Percentiles rank a stretch among this genome's conserved stretches.
phyloP scores from a whole-genome alignment of 1,284 basidiomycete species.

The Sutorius eximius region DNA sequence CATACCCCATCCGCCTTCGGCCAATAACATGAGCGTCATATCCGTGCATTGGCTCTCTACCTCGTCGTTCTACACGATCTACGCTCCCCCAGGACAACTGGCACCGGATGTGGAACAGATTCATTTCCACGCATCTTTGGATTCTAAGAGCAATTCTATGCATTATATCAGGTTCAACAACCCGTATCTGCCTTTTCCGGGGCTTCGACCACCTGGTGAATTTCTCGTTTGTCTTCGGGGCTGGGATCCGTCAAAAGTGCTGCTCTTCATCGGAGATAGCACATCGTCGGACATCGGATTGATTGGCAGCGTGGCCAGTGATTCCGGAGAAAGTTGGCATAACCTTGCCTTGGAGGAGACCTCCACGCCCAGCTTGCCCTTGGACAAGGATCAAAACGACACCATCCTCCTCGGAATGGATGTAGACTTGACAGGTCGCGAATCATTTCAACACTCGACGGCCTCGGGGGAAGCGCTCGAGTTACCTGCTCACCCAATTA shows the following conservation, averaged over 20 bases:
- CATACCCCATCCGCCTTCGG: slow-evolving; percentile 54
- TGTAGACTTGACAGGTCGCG: slow-evolving; percentile 63
- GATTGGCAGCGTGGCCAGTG: slow-evolving; percentile 50
- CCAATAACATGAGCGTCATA: slow-evolving; percentile 50
- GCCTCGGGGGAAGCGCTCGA: slow-evolving; percentile 48
- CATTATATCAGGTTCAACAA: slow-evolving; percentile 50
- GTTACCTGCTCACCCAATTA: slow-evolving; percentile 62
- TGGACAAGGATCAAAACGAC: slow-evolving; percentile 71
- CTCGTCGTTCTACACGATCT: slow-evolving; percentile 68
- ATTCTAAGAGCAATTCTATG: slow-evolving; percentile 54
- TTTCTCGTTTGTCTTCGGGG: slow-evolving; percentile 57
- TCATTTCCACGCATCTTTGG: slow-evolving; percentile 63
- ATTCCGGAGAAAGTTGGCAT: slow-evolving; percentile 55
- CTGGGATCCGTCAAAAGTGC: slow-evolving; percentile 63
- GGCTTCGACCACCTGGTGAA: slow-evolving; percentile 53
- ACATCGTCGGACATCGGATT: slow-evolving; percentile 77
- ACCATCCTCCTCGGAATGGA: slow-evolving; percentile 71
- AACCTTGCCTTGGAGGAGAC: slow-evolving; percentile 76
- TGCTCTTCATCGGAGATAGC: slow-evolving; percentile 71
- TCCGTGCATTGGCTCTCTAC: slow-evolving; percentile 74
- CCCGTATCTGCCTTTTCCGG: slow-evolving; percentile 54
- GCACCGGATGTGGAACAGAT: slow-evolving; percentile 50
- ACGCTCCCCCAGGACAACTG: slow-evolving; percentile 47
- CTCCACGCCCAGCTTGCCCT: slow-evolving; percentile 63
- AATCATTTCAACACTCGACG: slow-evolving; percentile 40